Percentiles rank a stretch among this genome's conserved stretches.
phyloP scores from a whole-genome alignment of 768 basidiomycete species.

The Panaeolus cyanescens region DNA sequence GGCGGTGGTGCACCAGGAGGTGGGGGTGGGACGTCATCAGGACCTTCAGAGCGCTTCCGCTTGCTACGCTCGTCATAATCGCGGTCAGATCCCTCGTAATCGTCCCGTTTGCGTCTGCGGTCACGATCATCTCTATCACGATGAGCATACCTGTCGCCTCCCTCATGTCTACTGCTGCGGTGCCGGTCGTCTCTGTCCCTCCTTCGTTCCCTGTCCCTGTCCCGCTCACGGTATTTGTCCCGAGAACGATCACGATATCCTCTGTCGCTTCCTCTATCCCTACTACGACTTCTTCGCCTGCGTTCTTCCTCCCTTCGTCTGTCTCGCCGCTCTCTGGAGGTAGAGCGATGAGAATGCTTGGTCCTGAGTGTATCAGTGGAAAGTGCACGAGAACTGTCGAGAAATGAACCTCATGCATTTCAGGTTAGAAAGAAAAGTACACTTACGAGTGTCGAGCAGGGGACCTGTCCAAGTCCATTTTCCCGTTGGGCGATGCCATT shows the following conservation, averaged over 20 bases:
- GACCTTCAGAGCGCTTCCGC: conserved; percentile 62
- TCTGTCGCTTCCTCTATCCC: conserved; percentile 58
- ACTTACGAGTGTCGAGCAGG: conserved; percentile 65
- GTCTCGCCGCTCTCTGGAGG: conserved; percentile 64
- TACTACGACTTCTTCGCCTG: conserved; percentile 63
- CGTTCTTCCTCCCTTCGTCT: conserved; percentile 61
- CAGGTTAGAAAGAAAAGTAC: not conserved
- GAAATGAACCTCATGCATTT: conserved; percentile 6
- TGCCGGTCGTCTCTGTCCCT: conserved; percentile 54
- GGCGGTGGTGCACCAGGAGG: conserved; percentile 39
- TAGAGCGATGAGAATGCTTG: conserved; percentile 70
- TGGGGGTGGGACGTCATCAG: conserved; percentile 36
- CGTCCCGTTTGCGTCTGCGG: conserved; percentile 68
- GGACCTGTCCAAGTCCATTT: conserved; percentile 67
- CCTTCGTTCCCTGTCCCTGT: conserved; percentile 50
- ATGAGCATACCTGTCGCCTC: conserved; percentile 56
- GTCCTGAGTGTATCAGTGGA: conserved; percentile 79
- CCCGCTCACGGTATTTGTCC: conserved; percentile 52
- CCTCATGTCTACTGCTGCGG: conserved; percentile 52
- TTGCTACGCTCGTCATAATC: conserved; percentile 64
- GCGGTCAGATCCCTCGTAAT: conserved; percentile 54
- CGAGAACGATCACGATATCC: conserved; percentile 55
- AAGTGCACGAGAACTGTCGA: conserved; percentile 64
- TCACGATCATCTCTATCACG: conserved; percentile 53
- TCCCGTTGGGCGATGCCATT: conserved; percentile 53